Percentiles rank a stretch among this genome's conserved stretches.
phyloP scores from a whole-genome alignment of 805 yeast genomes.

The Yarrowia sp. region DNA sequence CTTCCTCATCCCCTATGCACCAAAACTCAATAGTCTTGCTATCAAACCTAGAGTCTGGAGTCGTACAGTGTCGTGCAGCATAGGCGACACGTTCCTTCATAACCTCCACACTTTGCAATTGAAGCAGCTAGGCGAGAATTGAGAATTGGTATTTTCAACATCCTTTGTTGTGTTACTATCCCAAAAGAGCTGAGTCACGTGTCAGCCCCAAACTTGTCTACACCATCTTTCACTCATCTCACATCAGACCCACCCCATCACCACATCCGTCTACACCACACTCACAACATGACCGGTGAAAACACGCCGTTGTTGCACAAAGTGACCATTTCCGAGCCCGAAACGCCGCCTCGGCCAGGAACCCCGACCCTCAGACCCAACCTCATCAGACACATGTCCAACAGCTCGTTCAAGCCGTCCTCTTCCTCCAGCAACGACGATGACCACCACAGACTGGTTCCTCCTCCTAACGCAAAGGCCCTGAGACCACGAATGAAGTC shows the following conservation, averaged over 20 bases:
- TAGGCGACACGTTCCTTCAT: slow-evolving; percentile 6
- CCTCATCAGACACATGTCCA: slow-evolving; percentile 18
- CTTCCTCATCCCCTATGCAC: background rate
- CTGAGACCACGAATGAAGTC: slow-evolving; percentile 30
- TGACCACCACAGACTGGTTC: background rate
- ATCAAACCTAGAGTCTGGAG: slow-evolving; percentile 17
- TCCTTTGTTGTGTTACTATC: background rate
- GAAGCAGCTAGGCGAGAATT: background rate
- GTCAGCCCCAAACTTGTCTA: too few relatives aligned
- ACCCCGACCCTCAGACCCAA: slow-evolving; percentile 13
- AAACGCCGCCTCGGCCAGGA: slow-evolving; percentile 9
- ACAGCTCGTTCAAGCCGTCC: background rate
- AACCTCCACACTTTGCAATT: background rate
- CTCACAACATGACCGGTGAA: slow-evolving; percentile 1
- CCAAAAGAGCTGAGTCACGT: background rate
- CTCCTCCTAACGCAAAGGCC: slow-evolving; percentile 7
- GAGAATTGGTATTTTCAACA: too few relatives aligned
- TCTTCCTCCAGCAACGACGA: background rate
- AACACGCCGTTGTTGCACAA: slow-evolving; percentile 20
- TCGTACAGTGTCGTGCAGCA: slow-evolving; percentile 23
- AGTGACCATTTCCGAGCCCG: slow-evolving; percentile 9
- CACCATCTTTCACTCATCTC: too few relatives aligned
- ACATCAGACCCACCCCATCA: background rate
- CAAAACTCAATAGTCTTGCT: slow-evolving; percentile 4
- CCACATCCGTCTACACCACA: background rate